phyloP scores from a whole-genome alignment of 192 early-diverging fungal species.

The Podila epigama region DNA sequence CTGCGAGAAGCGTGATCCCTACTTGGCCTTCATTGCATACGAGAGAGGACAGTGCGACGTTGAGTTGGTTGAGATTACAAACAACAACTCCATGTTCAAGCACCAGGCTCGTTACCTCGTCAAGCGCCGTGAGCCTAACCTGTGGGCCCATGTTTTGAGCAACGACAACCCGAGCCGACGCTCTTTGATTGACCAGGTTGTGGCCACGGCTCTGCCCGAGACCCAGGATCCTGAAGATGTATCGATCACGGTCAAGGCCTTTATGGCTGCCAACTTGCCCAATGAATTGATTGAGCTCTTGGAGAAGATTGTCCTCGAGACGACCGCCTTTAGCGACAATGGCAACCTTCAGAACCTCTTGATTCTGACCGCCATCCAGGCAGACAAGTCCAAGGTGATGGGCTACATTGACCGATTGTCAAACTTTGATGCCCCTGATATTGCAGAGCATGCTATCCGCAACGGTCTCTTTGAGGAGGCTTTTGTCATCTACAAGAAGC shows the following conservation, averaged over 20 bases:
- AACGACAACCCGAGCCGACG: slow-evolving; percentile 80
- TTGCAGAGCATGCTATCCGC: slow-evolving; percentile 94
- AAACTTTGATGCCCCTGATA: slow-evolving; percentile 96
- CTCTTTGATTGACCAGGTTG: slow-evolving; percentile 92
- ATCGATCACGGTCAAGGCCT: slow-evolving; percentile 96
- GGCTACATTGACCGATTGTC: slow-evolving; percentile 84
- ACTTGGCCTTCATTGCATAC: slow-evolving; percentile 90
- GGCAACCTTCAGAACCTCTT: slow-evolving; percentile 94
- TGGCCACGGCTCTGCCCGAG: slow-evolving; percentile 89
- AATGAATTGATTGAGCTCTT: slow-evolving; percentile 95
- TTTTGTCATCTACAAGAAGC: slow-evolving; percentile 94
- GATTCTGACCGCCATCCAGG: slow-evolving; percentile 91
- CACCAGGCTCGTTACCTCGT: slow-evolving; percentile 96
- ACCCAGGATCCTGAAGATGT: slow-evolving; percentile 96
- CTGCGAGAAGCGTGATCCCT: slow-evolving; percentile 98
- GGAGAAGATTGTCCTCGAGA: slow-evolving; percentile 94
- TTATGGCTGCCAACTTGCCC: slow-evolving; percentile 93
- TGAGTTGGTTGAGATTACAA: slow-evolving; percentile 93
- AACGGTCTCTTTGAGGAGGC: slow-evolving; percentile 94
- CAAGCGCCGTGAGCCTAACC: slow-evolving; percentile 76
- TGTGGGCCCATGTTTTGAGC: slow-evolving; percentile 85
- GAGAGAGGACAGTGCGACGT: slow-evolving; percentile 91
- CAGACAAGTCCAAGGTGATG: slow-evolving; percentile 90
- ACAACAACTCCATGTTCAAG: slow-evolving; percentile 98
- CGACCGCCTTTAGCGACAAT: slow-evolving; percentile 91